Base-by-base conservation (phyloP, 2,329 filamentous ascomycete species). In the Dichotomopilus funicola region DNA sequence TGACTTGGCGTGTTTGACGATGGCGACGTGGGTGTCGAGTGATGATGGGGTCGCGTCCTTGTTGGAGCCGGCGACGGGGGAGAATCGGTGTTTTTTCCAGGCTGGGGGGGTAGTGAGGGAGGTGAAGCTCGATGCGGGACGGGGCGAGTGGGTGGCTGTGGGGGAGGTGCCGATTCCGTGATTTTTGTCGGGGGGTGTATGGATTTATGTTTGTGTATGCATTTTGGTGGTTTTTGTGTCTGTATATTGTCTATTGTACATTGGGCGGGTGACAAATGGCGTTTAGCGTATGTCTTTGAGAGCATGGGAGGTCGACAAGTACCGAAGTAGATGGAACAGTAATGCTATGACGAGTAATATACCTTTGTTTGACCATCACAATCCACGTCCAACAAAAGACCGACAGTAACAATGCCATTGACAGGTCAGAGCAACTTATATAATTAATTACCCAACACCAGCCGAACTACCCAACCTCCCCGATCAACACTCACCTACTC, bases 41-140 rank as follows among this genome's bases (percentile, higher is more conserved):
- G 50, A 53, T 3, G 43, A 13, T 3, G 31, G 35, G 3, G 38
- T 27, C 6, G 37, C 5, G 1, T 13, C n/a, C 13, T 6, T 51
- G 27, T 8, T 53, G 27, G 56, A 60, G 7, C 51, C 55, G 50
- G 40, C 42, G 19, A 36, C 47, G 6, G 58, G 50, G 3, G 54
- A 54, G 4, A 54, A 38, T 11, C 51, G 58, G 49, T 63, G 61
- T n/a, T 63, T 52, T 35, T 61, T 63, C 37, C 57, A 61, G 53
- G 47, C 37, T 13, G 55, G 54, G 0, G 61, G 59, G 5, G 10
- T n/a, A 12, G 38, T 60, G 41, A 44, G 55, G 8, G 59, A 61
- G 57, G 61, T 54, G 3, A 53, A 13, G 54, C 12, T 60, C 27
- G 50, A 54, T 33, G 48, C 42, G 5, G 33, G 27, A 11, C 44